Conservation (phyloP, 495 filamentous ascomycete species). For the Aspergillus bertholletiae region DNA sequence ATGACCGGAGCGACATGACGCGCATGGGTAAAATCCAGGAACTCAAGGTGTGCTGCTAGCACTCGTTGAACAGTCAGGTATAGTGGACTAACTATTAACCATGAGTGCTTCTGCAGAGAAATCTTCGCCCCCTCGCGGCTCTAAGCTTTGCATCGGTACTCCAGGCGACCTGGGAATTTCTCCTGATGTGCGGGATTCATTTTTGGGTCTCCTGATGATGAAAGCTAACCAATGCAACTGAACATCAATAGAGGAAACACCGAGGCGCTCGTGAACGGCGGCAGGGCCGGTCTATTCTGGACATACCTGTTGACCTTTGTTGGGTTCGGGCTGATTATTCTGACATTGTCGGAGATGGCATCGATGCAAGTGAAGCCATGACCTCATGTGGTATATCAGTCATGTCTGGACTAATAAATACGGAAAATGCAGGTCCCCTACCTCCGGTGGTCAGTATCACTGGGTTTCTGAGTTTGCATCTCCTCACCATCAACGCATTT, state of each 20-base stretch:
- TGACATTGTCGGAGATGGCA: slow-evolving; percentile 28
- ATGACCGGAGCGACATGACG: slow-evolving; percentile 36
- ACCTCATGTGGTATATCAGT: too few relatives aligned
- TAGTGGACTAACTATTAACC: neutral
- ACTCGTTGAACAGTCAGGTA: neutral
- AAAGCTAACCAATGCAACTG: neutral
- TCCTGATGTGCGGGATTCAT: slow-evolving; percentile 20
- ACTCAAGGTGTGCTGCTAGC: slow-evolving; percentile 30
- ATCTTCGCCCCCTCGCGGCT: slow-evolving; percentile 44
- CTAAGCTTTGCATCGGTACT: slow-evolving; percentile 45
- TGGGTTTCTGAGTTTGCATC: slow-evolving; percentile 23
- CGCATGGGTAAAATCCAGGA: slow-evolving; percentile 39
- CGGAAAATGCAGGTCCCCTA: slow-evolving; percentile 27
- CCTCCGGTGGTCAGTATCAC: slow-evolving; percentile 39
- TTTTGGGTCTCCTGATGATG: neutral
- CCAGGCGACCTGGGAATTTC: slow-evolving; percentile 48
- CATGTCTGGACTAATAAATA: too few relatives aligned
- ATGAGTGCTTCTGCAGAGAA: slow-evolving; percentile 24
- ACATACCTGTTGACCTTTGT: slow-evolving; percentile 14
- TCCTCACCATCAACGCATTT: slow-evolving; percentile 33
- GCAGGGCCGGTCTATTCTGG: slow-evolving; percentile 16
- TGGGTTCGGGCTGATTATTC: slow-evolving; percentile 18
- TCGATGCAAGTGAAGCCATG: slow-evolving; percentile 18
- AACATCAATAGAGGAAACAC: slow-evolving; percentile 4
- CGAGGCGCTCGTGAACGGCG: slow-evolving; percentile 14